Evolutionary conservation across 371 early-diverging fungal species (phyloP), one percentile per base, ranked within the genome.

Genomic region (Coemansia sp.): DNA sequence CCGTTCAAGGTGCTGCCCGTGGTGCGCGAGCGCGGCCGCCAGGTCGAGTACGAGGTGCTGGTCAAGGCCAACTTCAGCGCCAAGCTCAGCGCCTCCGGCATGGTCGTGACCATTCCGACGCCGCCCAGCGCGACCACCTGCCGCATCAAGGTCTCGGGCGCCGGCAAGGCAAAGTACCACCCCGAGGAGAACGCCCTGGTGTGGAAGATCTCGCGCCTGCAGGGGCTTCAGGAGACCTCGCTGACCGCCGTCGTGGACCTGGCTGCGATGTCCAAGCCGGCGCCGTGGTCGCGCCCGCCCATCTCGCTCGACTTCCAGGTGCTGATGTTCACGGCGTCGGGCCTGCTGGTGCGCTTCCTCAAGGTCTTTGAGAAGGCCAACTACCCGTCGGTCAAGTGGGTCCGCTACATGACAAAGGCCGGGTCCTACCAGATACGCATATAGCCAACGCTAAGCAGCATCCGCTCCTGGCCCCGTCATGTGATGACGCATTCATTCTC

Each of bases 371-470:
- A 97, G 68, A 94, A 94, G 80, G 88, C 91, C 69, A 95, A 97
- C 57, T 99, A 99, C 76, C 95, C 95, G 72, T 95, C 98, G 8
- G 85, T 97, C 68, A 98, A 98, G 60, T 99, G 98, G 98, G 99
- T 98, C 38, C 82, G 97, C 42, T 97, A 97, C 75, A 95, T 97
- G 69, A 96, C 97, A n/a, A 95, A 96, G 76, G 94, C 97, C 2
- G 80, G 80, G 40, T 74, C 76, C 61, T 80, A 75, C 55, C 61
- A 66, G 47, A 76, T 78, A 47, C 57, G 78, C 36, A 69, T 74
- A 20, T 69, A 57, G 47, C 3, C 16, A 50, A 26, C 26, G 26
- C 26, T 26, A 26, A 26, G 26, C 26, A 26, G 26, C 26, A 26
- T 26, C 26, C 26, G 26, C 26, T 26, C 26, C 26, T 26, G 26